Base-by-base conservation (phyloP, 139 green algal genomes). In the Auxenochlorella pyrenoidosa region DNA sequence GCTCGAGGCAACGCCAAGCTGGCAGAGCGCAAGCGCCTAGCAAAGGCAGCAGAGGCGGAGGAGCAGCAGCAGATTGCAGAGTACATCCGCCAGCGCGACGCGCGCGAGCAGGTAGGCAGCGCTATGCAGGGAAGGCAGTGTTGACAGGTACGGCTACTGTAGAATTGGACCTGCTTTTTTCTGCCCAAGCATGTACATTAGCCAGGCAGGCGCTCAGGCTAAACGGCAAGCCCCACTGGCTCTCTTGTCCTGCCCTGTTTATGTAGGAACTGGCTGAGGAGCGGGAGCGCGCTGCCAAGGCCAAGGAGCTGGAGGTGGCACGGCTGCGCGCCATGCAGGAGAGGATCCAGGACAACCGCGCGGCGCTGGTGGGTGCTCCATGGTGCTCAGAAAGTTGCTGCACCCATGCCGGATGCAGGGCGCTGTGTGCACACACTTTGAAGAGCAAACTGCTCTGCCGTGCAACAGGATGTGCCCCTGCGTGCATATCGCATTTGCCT, bases 231-330 rank as follows among this genome's bases (percentile, higher is more conserved):
- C 43, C 4, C 10, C 41, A 81, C 43, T 24, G 21, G n/a, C 75
- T 32, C 28, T n/a, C 75, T 40, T 34, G 40, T 5, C 51, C 36
- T 60, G 16, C 63, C n/a, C 34, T 18, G 36, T 22, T 13, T 63
- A 22, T 47, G n/a, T 66, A 87, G 84, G 59, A 88, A 59, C 75
- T 88, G 58, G 84, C 84, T 13, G 84, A 88, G 38, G 84, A 88
- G 58, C 58, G 59, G 58, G 84, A 88, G 75, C 73, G 75, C 5
- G n/a, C 66, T 13, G 84, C 84, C 75, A 83, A 83, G 75, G n/a
- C 58, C n/a, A 88, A 83, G 75, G 84, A 88, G 73, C 54, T 88
- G 40, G 84, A 88, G 84, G 84, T 88, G 73, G 84, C 84, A 24
- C 84, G 84, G 5, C 84, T 88, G 84, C 73, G 84, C 38, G 59